Evolutionary conservation across 176 grass and related monocot genomes (phyloP).

Genomic region (Triticum turgidum): DNA sequence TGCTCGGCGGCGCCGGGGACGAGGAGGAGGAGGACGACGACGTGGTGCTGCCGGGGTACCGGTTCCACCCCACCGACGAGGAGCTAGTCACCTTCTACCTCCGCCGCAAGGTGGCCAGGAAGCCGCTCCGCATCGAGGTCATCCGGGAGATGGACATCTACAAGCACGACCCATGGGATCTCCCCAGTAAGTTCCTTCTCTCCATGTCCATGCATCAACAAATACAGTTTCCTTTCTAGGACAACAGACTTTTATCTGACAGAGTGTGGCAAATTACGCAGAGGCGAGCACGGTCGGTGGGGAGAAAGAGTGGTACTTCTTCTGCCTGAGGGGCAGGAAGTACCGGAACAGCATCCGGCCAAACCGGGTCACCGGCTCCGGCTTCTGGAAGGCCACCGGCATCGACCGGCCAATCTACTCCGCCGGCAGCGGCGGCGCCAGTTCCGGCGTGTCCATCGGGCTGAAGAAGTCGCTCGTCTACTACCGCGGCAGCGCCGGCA

Average conservation of each 20-base stretch:
- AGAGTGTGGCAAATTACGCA: neutral
- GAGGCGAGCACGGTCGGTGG: constrained; percentile 61
- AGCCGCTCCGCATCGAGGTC: constrained; percentile 67
- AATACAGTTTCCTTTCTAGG: neutral
- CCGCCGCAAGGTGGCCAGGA: constrained; percentile 69
- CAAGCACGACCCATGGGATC: constrained; percentile 90
- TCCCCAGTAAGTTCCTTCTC: constrained; percentile 57
- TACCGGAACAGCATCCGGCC: constrained; percentile 98
- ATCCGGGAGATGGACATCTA: constrained; percentile 92
- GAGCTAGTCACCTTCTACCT: constrained; percentile 93
- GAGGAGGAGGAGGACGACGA: constrained; percentile 52
- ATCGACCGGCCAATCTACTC: constrained; percentile 89
- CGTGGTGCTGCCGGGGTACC: constrained; percentile 72
- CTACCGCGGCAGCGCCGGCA: constrained; percentile 85
- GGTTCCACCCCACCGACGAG: constrained; percentile 94
- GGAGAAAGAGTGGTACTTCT: constrained; percentile 97
- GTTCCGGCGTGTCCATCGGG: constrained; percentile 55
- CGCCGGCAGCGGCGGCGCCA: neutral
- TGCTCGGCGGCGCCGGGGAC: neutral
- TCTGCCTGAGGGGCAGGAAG: constrained; percentile 91
- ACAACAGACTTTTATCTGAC: neutral
- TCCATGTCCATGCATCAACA: neutral
- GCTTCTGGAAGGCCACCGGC: constrained; percentile 97
- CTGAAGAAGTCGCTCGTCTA: constrained; percentile 94
- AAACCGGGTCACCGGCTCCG: constrained; percentile 85